Conservation (phyloP, 1,284 basidiomycete species). For the Lignosus rhinocerotis region DNA sequence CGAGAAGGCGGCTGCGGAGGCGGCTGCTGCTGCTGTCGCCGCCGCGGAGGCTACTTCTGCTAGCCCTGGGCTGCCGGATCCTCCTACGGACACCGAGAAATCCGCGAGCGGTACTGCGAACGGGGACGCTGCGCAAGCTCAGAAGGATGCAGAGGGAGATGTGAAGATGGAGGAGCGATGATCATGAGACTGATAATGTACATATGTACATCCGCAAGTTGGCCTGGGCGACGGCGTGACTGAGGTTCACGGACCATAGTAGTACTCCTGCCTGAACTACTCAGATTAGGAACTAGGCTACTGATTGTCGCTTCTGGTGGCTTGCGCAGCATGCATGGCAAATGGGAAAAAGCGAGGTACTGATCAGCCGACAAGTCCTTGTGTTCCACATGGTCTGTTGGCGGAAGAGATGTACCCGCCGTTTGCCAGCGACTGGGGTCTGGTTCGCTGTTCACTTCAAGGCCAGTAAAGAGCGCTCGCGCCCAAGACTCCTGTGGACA, state of each 20-base stretch:
- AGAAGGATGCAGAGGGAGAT: constrained; percentile 46
- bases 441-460: too few relatives aligned
- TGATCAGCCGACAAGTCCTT: too few relatives aligned
- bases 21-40: background rate
- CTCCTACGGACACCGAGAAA: background rate
- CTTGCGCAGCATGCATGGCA: background rate
- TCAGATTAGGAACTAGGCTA: background rate
- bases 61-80: constrained; percentile 14
- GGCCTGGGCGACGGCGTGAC: too few relatives aligned
- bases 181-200: too few relatives aligned
- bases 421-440: too few relatives aligned
- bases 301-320: background rate
- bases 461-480: too few relatives aligned
- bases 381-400: too few relatives aligned
- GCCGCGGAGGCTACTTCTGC: constrained; percentile 1
- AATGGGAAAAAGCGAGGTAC: too few relatives aligned
- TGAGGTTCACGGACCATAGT: background rate
- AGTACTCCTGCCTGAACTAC: background rate
- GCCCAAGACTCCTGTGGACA: too few relatives aligned
- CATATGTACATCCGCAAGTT: too few relatives aligned
- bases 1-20: constrained; percentile 27
- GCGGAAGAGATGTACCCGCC: too few relatives aligned
- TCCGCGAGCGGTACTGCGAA: background rate
- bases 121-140: constrained; percentile 1
- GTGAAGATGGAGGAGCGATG: constrained; percentile 51